Percentiles rank a stretch among this genome's conserved stretches.
Evolutionary conservation across 2,329 filamentous ascomycete species (phyloP).

Genomic region (Colletotrichum gigasporum): DNA sequence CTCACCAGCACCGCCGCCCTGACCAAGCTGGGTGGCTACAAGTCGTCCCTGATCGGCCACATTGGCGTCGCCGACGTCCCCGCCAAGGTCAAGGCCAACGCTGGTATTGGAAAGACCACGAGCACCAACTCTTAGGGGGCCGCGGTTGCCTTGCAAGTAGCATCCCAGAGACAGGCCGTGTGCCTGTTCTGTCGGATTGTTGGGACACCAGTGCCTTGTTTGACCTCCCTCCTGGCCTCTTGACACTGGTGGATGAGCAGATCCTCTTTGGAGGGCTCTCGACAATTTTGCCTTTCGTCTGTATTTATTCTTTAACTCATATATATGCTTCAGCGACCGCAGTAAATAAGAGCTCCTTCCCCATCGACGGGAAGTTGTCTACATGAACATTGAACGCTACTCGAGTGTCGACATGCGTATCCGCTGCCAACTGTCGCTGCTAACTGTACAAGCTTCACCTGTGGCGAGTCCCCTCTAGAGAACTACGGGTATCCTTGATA

Average conservation of each 20-base stretch:
- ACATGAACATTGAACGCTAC: neutral
- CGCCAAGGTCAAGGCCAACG: conserved; percentile 34
- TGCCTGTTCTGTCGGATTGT: neutral
- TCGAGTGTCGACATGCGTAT: too few species aligned
- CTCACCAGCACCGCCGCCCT: conserved; percentile 29
- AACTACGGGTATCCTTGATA: conserved; percentile 9
- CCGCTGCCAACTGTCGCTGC: too few species aligned
- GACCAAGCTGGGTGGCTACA: conserved; percentile 32
- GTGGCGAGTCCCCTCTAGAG: too few species aligned
- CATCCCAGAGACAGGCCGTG: neutral
- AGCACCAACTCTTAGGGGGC: conserved; percentile 12
- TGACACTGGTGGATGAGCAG: too few species aligned
- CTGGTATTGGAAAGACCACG: conserved; percentile 36
- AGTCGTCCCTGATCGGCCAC: conserved; percentile 34
- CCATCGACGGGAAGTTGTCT: neutral
- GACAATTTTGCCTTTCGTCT: neutral
- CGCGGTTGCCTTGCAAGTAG: neutral
- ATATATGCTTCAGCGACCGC: neutral
- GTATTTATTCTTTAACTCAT: conserved; percentile 6
- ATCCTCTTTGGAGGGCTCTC: too few species aligned
- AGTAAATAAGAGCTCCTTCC: too few species aligned
- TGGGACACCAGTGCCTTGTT: too few species aligned
- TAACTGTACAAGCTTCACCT: too few species aligned
- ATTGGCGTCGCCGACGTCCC: conserved; percentile 34
- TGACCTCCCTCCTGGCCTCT: too few species aligned